Evolutionary conservation across 257 asterid genomes (phyloP).

Genomic region (Solanum tacnaense): DNA sequence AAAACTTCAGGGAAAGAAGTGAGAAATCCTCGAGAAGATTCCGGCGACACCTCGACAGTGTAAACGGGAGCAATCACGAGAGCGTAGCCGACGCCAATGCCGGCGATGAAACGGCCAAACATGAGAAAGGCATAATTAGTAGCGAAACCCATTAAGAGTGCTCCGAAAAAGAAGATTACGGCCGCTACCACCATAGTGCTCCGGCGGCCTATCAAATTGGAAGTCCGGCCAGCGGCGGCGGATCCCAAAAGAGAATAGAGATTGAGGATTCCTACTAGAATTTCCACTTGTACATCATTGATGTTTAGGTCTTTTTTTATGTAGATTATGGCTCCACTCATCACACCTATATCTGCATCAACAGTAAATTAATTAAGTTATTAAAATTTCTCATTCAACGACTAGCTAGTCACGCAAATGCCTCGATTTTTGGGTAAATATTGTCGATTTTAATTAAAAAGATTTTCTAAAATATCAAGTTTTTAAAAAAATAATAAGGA

Average conservation of each 20-base stretch:
- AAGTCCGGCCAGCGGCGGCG: slow-evolving; percentile 19
- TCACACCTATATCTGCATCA: not conserved
- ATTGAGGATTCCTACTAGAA: slow-evolving; percentile 16
- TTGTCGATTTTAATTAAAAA: too few relatives aligned
- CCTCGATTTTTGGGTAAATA: too few relatives aligned
- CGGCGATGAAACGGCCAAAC: slow-evolving; percentile 27
- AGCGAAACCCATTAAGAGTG: slow-evolving; percentile 23
- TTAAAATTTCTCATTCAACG: too few relatives aligned
- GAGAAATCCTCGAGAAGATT: not conserved
- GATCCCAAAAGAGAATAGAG: slow-evolving; percentile 22
- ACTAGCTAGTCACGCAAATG: fast-evolving
- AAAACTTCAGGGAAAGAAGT: slow-evolving; percentile 27
- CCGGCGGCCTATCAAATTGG: slow-evolving; percentile 30
- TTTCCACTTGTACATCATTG: slow-evolving; percentile 10
- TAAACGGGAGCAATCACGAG: not conserved
- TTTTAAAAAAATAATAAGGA: too few relatives aligned
- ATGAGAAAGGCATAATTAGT: slow-evolving; percentile 22
- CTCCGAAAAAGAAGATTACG: slow-evolving; percentile 9
- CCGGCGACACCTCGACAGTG: too few relatives aligned
- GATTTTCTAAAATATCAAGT: too few relatives aligned
- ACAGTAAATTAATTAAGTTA: too few relatives aligned
- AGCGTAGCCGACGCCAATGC: slow-evolving; percentile 21
- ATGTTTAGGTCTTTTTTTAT: slow-evolving; percentile 12
- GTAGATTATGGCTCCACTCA: slow-evolving; percentile 23
- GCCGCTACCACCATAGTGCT: slow-evolving; percentile 17